Percentiles rank a stretch among this genome's conserved stretches.
These are phyloP conservation scores for Lachnellula hyalina DNA, from an alignment of 2,329 filamentous ascomycete species.

Conservation along the genomic window DNA sequence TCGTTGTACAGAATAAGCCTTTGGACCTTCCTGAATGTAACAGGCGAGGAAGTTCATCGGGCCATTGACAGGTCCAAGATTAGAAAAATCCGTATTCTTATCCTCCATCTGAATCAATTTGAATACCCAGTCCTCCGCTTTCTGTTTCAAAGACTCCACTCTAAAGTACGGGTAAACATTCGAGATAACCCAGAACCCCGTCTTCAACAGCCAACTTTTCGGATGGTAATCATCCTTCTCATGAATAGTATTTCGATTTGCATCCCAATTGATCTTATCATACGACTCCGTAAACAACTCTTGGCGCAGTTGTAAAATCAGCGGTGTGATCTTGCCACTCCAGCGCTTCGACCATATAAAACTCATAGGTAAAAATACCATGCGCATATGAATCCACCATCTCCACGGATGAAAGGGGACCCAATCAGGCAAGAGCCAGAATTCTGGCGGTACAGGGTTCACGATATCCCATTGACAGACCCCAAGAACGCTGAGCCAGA, in stretches of 20 bases:
- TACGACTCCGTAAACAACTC: slow-evolving; percentile 81
- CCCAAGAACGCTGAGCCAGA: slow-evolving; percentile 83
- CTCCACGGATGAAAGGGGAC: slow-evolving; percentile 83
- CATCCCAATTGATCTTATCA: slow-evolving; percentile 69
- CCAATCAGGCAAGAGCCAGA: slow-evolving; percentile 93
- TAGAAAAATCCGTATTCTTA: slow-evolving; percentile 81
- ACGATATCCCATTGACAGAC: slow-evolving; percentile 86
- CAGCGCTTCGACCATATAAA: slow-evolving; percentile 83
- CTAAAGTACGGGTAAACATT: slow-evolving; percentile 77
- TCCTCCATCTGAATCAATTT: slow-evolving; percentile 87
- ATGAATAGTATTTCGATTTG: slow-evolving; percentile 77
- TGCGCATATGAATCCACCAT: slow-evolving; percentile 98
- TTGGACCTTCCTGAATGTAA: slow-evolving; percentile 78
- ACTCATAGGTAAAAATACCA: slow-evolving; percentile 90
- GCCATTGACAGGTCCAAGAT: slow-evolving; percentile 82
- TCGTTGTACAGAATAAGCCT: slow-evolving; percentile 63
- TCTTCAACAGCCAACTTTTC: slow-evolving; percentile 77
- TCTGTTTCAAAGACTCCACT: slow-evolving; percentile 56
- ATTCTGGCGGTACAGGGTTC: slow-evolving; percentile 87
- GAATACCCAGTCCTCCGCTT: slow-evolving; percentile 76
- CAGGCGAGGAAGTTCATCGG: slow-evolving; percentile 87
- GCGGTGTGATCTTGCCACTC: slow-evolving; percentile 67
- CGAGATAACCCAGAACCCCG: slow-evolving; percentile 71
- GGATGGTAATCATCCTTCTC: slow-evolving; percentile 85
- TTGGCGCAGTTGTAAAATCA: slow-evolving; percentile 67